Evolutionary conservation across 169 alveolate species (phyloP).

Genomic region (Plasmodium chabaudi): DNA sequence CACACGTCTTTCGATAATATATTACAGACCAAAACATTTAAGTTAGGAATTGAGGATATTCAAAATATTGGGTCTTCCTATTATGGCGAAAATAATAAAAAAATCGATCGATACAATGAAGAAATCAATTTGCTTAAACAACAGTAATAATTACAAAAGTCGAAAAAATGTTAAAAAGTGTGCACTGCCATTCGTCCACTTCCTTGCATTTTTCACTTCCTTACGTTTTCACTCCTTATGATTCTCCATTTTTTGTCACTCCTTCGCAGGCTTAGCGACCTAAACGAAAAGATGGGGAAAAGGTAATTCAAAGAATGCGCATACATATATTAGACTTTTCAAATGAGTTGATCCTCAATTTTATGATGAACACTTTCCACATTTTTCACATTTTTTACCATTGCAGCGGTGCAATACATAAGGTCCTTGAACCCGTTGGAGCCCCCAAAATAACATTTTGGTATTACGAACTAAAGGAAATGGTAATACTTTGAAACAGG

Average conservation of each 20-base stretch:
- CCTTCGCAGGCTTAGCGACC: conserved; percentile 17
- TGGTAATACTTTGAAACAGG: conserved; percentile 14
- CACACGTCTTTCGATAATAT: conserved; percentile 10
- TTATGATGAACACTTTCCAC: neutral
- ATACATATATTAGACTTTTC: neutral
- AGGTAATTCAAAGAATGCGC: conserved; percentile 8
- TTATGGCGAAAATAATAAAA: conserved; percentile 18
- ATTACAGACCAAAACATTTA: conserved; percentile 29
- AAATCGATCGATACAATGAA: conserved; percentile 40
- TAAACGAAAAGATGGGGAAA: conserved; percentile 73
- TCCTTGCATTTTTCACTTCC: neutral
- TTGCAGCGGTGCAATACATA: conserved; percentile 28
- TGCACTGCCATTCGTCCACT: neutral
- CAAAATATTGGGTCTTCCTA: conserved; percentile 60
- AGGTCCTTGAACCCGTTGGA: conserved; percentile 48
- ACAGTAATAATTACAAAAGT: conserved; percentile 22
- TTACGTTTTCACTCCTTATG: neutral
- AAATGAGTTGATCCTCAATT: neutral
- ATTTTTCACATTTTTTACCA: neutral
- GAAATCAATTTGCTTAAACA: conserved; percentile 46
- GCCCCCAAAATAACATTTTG: conserved; percentile 51
- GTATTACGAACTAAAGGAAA: conserved; percentile 54
- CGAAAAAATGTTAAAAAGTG: neutral
- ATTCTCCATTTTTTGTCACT: neutral
- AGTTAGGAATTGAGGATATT: conserved; percentile 53